Base-by-base conservation (phyloP, 176 grass and related monocot species). In the Puccinellia tenuiflora region DNA sequence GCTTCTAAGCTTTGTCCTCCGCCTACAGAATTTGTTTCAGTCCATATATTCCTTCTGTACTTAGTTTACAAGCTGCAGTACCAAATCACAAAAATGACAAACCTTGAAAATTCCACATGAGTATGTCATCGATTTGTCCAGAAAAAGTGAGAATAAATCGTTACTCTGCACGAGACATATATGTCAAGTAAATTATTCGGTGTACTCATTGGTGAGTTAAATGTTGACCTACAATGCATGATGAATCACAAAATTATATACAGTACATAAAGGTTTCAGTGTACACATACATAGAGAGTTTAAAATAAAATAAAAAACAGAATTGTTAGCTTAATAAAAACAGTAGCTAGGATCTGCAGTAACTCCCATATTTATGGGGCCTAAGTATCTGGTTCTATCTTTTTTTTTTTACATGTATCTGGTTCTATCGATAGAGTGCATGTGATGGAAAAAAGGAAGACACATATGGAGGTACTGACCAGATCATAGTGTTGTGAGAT, bases 101-200 rank as follows among this genome's bases (percentile, higher is more conserved):
- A 42, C 92, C 90, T 94, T 92, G 63, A 94, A 97, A 75, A 88
- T 45, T 30, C 88, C 95, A 73, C 81, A 92, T 38, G 95, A 97
- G 57, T 97, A 97, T 3, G 92, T 94, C 95, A 97, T 97, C 1
- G 95, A 84, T 72, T 90, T 84, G 85, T 97, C 95, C 85, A 97
- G 85, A 59, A 97, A 97, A 75, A 89, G 76, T 2, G 88, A 90
- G 86, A 97, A 97, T 61, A 94, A 91, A 43, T 91, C 88, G 74
- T 97, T 97, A 11, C 92, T 92, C 92, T 94, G 70, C 68, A 73
- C 28, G 11, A 47, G 16, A 35, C 16, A 65, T 9, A 35, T 65
- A 35, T 9, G 62, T 20, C 62, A 35, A 9, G 62, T 17, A 9
- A 35, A 4, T 4, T 20, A 4, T 9, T 65, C n/a, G n/a, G n/a